Evolutionary conservation across 352 stramenopile species (phyloP), one percentile per base, ranked within the genome.

Genomic region (Phytophthora parvispora): DNA sequence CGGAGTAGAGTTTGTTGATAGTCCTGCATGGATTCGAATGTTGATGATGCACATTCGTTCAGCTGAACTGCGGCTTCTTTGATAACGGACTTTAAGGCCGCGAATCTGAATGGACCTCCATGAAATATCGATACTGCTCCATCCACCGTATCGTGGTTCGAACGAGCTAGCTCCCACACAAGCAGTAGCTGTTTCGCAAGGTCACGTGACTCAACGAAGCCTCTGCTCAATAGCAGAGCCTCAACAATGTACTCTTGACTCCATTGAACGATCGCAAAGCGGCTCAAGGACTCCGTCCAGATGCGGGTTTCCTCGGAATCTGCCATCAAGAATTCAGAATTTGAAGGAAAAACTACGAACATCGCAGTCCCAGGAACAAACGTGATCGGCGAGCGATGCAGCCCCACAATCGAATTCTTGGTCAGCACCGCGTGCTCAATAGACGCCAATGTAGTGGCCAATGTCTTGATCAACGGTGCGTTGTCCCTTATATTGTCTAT

Each of bases 381-480:
- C 10, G 54, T 40, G 24, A 84, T 75, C 1, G 74, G 64, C 2
- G 72, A 67, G 3, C 49, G 62, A 27, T 87, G 78, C 5, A 83
- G n/a, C 2, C 54, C 69, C 3, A 38, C 34, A 32, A 86, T 69
- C 15, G 38, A 29, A 10, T 78, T 72, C 38, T 76, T 78, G 4
- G 60, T 80, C 40, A 86, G 22, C 13, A 82, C 72, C 2, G 71
- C 58, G 36, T 80, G 81, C 50, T 86, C 80, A 13, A 84, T 83
- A 0, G 34, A 52, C 16, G 52, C 49, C 1, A 86, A 20, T 2
- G 70, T 70, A 0, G 67, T 65, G 3, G 53, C 71, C n/a, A 87
- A 50, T 0, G 64, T 51, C 27, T 76, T 75, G 16, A 83, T 60
- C 12, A 85, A 57, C 16, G 38, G 20, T 7, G 67, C 43, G 9